A percentile compares a stretch with the other conserved stretches of the same genome.
phyloP scores from a whole-genome alignment of 192 early-diverging fungal genomes.

The Piromyces sp. region DNA sequence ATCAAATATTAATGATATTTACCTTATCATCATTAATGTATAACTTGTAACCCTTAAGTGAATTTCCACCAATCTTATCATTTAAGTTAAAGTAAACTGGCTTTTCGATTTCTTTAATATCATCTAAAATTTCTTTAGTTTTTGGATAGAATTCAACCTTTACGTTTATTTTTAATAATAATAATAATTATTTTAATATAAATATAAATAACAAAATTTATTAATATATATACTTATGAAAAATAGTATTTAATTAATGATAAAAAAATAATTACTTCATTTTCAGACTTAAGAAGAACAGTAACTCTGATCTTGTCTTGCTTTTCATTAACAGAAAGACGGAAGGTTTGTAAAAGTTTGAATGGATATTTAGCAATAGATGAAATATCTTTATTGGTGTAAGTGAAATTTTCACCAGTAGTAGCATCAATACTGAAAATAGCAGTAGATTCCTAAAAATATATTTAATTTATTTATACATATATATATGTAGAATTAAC shows the following conservation, averaged over 20 bases:
- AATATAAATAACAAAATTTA: too few species aligned
- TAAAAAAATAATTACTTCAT: conserved; percentile 23
- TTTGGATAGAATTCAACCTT: not conserved
- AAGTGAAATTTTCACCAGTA: conserved; percentile 38
- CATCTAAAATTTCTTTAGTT: conserved; percentile 6
- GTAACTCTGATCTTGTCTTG: conserved; percentile 37
- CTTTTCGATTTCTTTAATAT: conserved; percentile 24
- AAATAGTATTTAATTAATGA: too few species aligned
- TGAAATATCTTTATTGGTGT: conserved; percentile 2
- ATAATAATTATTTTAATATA: conserved; percentile 9
- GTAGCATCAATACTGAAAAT: conserved; percentile 44
- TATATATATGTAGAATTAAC: not conserved
- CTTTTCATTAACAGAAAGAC: conserved; percentile 45
- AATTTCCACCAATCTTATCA: not conserved
- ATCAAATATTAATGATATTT: not conserved
- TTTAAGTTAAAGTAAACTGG: conserved; percentile 4
- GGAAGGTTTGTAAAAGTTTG: conserved; percentile 39
- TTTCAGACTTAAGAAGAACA: conserved; percentile 24
- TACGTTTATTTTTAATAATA: conserved; percentile 29
- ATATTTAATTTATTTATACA: not conserved
- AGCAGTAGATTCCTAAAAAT: not conserved
- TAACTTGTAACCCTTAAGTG: conserved; percentile 22
- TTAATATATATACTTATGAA: too few species aligned
- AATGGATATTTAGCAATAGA: conserved; percentile 15
- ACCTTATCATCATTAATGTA: conserved; percentile 18